Evolutionary conservation across 2,329 filamentous ascomycete genomes (phyloP), one percentile per base, ranked within the genome.

Genomic region (Aschersonia sp.): DNA sequence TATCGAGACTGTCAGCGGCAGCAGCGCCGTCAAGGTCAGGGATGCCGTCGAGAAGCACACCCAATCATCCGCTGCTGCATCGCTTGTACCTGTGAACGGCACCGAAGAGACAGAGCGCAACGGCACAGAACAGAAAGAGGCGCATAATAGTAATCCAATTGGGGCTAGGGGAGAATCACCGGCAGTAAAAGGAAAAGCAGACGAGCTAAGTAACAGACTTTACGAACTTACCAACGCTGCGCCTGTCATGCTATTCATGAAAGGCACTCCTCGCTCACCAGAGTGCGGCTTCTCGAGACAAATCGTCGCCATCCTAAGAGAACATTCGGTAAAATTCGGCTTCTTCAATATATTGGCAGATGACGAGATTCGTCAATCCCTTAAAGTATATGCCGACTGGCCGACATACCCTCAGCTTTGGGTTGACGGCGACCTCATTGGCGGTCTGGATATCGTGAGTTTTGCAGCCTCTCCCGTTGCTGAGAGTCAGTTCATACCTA

Each of bases 291-390:
- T 98, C 68, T 94, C 87, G 55, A 74, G 91, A 55, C 89, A 96
- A 69, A 71, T 95, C 43, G 92, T 98, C 43, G 81, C 73, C 30
- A 78, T 98, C 44, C 69, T 98, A 58, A 78, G 92, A 47, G 91
- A 97, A 68, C 83, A 88, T 61, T 84, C 84, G 45, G 85, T 98
- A 51, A 88, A 94, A 63, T 98, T 97, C 64, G 92, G 92, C 28
- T 98, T 98, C 73, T 98, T 98, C 74, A 97, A 98, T 63, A 98
- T 98, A 54, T 68, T 98, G 57, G 92, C 92, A 53, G 92, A 98
- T 63, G 91, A 98, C 59, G 91, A 97, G 65, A 92, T 98, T 45
- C 78, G 92, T 51, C 91, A 97, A 69, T 92, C 92, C 1, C 69
- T 98, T 60, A 98, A 98, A 75, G 87, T 92, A 68, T 97, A 82